Evolutionary conservation across 352 stramenopile species (phyloP).

Genomic region (Globisporangium emineosum): DNA sequence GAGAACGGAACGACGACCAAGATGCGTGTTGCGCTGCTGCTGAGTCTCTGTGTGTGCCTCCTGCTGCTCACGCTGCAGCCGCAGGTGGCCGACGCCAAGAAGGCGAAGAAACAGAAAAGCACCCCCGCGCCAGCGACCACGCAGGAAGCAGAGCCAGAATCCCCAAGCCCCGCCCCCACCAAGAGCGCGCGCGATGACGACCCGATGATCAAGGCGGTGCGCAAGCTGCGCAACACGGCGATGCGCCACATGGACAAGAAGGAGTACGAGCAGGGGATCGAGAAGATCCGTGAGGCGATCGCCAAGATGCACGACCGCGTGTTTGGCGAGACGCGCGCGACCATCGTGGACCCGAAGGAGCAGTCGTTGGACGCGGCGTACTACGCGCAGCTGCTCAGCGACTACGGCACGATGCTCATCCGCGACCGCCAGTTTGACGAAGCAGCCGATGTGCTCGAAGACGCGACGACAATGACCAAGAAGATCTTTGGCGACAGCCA

Average conservation of each 20-base stretch:
- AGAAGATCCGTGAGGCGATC: conserved; percentile 66
- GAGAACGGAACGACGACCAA: background rate
- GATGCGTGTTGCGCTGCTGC: conserved; percentile 8
- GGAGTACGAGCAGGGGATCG: conserved; percentile 44
- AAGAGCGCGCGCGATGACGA: conserved; percentile 26
- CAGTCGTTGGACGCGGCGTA: conserved; percentile 68
- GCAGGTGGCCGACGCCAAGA: conserved; percentile 13
- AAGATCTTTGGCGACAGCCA: conserved; percentile 80
- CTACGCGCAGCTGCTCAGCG: conserved; percentile 75
- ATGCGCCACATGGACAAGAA: conserved; percentile 74
- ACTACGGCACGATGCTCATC: conserved; percentile 76
- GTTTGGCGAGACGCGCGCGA: conserved; percentile 48
- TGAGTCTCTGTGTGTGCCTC: conserved; percentile 18
- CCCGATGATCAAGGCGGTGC: conserved; percentile 61
- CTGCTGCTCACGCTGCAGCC: conserved; percentile 30
- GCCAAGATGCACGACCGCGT: conserved; percentile 65
- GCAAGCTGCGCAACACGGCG: conserved; percentile 63
- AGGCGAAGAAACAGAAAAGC: background rate
- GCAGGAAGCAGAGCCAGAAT: background rate
- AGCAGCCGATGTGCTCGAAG: conserved; percentile 72
- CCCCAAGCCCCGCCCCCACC: conserved; percentile 5
- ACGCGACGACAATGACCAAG: conserved; percentile 68
- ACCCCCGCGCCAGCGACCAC: background rate
- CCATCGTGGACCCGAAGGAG: conserved; percentile 49
- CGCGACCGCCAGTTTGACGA: conserved; percentile 72